phyloP scores from a whole-genome alignment of 257 asterid species.

The Nyctanthes arbortristis region DNA sequence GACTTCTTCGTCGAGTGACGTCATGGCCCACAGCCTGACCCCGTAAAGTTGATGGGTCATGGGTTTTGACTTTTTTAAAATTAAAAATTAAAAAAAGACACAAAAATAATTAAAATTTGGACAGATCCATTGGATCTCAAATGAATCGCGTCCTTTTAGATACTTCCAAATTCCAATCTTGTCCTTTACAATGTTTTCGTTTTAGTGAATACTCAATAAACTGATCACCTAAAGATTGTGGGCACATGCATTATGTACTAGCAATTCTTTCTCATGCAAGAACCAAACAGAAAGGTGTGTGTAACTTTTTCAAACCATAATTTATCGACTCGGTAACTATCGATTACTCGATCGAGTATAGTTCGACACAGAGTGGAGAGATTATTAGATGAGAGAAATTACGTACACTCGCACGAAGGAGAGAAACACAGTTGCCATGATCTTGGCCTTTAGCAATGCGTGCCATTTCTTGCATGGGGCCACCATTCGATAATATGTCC shows the following conservation, averaged over 20 bases:
- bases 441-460: no score
- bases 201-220: background rate
- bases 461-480: no score
- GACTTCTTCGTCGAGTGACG: slow-evolving; percentile 14
- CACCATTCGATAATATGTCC: slow-evolving; percentile 93
- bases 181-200: slow-evolving; percentile 34
- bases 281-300: background rate
- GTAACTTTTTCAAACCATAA: background rate
- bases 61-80: slow-evolving; percentile 49
- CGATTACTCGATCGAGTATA: background rate
- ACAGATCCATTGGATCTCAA: slow-evolving; percentile 19
- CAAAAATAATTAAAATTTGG: background rate
- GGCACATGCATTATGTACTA: slow-evolving; percentile 25
- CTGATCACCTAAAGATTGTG: slow-evolving; percentile 4
- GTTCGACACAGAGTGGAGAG: background rate
- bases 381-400: no score
- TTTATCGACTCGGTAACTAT: background rate
- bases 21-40: slow-evolving; percentile 38
- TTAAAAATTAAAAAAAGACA: slow-evolving; percentile 19
- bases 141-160: slow-evolving; percentile 13
- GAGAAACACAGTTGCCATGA: slow-evolving; percentile 84
- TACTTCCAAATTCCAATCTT: slow-evolving; percentile 40
- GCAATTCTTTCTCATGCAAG: background rate
- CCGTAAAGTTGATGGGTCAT: slow-evolving; percentile 28
- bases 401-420: slow-evolving; percentile 76